Conservation (phyloP, 2,329 filamentous ascomycete species). For the Ploettnerulaceae sp. region DNA sequence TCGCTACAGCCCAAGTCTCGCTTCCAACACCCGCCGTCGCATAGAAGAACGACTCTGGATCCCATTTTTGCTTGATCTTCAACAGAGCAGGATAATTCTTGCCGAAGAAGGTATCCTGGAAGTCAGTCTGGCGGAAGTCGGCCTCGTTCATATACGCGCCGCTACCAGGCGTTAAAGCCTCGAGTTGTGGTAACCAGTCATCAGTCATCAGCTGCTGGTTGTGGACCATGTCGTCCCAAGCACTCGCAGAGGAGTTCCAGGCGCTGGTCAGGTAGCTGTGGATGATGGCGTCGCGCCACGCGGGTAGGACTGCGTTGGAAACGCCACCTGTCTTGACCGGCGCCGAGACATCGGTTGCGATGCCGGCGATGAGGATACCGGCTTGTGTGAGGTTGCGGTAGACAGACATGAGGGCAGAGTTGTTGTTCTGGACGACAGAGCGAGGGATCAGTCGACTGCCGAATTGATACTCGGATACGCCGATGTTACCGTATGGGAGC, state of each 20-base stretch:
- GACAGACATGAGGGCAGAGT: constrained; percentile 21
- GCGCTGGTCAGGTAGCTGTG: constrained; percentile 32
- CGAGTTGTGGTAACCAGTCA: constrained; percentile 33
- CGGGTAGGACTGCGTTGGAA: constrained; percentile 39
- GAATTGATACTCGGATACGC: constrained; percentile 33
- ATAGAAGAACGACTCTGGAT: constrained; percentile 43
- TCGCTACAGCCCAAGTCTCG: constrained; percentile 43
- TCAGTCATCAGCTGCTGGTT: constrained; percentile 33
- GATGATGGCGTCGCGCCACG: constrained; percentile 38
- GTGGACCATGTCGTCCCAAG: constrained; percentile 30
- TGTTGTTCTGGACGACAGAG: constrained; percentile 30
- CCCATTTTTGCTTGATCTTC: constrained; percentile 47
- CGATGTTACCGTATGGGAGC: constrained; percentile 29
- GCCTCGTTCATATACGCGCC: constrained; percentile 50
- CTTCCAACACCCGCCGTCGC: constrained; percentile 46
- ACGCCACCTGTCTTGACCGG: constrained; percentile 16
- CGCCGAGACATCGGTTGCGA: constrained; percentile 32
- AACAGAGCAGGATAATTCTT: constrained; percentile 40
- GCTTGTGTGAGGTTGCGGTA: constrained; percentile 35
- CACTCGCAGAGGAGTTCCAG: constrained; percentile 34
- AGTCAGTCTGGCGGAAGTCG: constrained; percentile 41
- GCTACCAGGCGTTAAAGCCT: constrained; percentile 38
- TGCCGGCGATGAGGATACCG: constrained; percentile 34
- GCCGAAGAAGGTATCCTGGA: constrained; percentile 43
- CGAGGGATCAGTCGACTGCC: constrained; percentile 43